Evolutionary conservation across 352 stramenopile species (phyloP), one percentile per base, ranked within the genome.

Genomic region (Globisporangium orthogonon): DNA sequence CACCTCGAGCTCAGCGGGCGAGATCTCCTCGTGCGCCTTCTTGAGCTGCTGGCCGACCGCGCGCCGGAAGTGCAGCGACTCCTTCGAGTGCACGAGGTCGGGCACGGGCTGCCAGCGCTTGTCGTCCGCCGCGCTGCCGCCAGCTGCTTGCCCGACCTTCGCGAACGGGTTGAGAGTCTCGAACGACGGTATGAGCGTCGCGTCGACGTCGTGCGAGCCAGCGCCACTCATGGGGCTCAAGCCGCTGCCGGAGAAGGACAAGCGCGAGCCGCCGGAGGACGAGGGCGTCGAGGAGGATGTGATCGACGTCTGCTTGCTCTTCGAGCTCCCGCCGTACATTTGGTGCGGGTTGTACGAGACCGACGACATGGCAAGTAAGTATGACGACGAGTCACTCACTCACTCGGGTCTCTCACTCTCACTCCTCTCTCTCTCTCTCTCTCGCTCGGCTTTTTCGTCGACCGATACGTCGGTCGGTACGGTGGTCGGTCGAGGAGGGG

Each of bases 1-100:
- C 43, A 95, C 78, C 66, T 95, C 85, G 18, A 95, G 66, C 58
- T 92, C 84, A 0, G 77, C 71, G 0, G 83, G 76, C n/a, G 85
- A 91, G 46, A 91, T 90, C 54, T 91, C 75, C 44, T 91, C 81
- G 48, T 93, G 83, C 6, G 86, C 78, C 51, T 65, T 79, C 64
- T 91, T 88, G 14, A 95, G 59, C 41, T 91, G 74, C 53, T 85
- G 74, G 3, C 77, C 78, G 35, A 95, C 78, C 18, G 77, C 75
- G 13, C 71, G 78, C n/a, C 83, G 79, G 46, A 94, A 89, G 60
- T 77, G 75, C 4, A 93, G 62, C 44, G 83, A 91, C 64, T 94
- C 85, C 60, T 94, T 92, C 58, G 77, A 91, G 70, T 92, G 83
- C 56, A 73, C 66, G 7, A 94, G 67, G 31, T 78, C 78, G 0